Evolutionary conservation across 139 green algal species (phyloP), one percentile per base, ranked within the genome.

Genomic region (Picochlorum sp.): DNA sequence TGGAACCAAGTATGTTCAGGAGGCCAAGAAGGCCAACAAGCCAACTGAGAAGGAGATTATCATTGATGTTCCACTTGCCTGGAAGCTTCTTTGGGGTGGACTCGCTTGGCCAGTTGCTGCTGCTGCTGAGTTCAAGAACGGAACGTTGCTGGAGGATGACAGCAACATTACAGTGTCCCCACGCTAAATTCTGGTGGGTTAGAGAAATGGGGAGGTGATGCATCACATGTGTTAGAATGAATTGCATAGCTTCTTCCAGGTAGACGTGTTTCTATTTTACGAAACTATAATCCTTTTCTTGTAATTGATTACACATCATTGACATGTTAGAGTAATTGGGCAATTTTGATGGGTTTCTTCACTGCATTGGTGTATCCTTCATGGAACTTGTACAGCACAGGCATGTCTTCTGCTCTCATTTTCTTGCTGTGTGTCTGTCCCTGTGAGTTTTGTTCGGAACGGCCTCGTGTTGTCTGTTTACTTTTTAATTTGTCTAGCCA

Each of bases 31-130:
- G 11, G 82, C 64, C 14, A 80, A 83, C 71, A 92, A 90, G 79
- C 83, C 88, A 49, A 90, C 69, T 2, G 78, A 97, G 71, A 96
- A 95, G 83, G 92, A 98, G 89, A 95, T 95, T 82, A 98, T 98
- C 81, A 96, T 97, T 57, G 90, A 97, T 60, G 91, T 97, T 31
- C 91, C 91, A 34, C 60, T 90, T 51, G 92, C 92, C 47, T 74
- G 62, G 67, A 58, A 41, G 14, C 70, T 93, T 37, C 70, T 86
- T 18, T 76, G 81, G 45, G 58, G 86, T 74, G 86, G 86, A 57
- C 66, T 75, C 24, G 81, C 49, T 50, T 98, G 92, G 92, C 92
- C 92, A 57, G 60, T 92, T 69, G 68, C 61, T 28, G 83, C 80
- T 2, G 63, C 86, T 41, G 66, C 83, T 54, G 89, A 95, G 80